phyloP scores from a whole-genome alignment of 2,329 filamentous ascomycete genomes.

The Domatiomyces globalis region DNA sequence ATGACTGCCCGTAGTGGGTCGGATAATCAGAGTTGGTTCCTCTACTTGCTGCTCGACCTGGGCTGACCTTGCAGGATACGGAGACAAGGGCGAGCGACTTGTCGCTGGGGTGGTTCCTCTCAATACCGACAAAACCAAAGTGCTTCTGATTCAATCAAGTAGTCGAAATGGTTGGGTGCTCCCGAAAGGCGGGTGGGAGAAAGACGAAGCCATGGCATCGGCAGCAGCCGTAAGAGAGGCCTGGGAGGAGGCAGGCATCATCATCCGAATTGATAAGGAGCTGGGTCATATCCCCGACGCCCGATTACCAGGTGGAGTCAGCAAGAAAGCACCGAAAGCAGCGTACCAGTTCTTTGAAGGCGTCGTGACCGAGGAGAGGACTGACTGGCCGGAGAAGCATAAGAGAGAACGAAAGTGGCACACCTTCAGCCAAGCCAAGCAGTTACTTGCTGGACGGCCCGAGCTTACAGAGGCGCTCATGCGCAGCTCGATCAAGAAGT shows the following conservation, averaged over 20 bases:
- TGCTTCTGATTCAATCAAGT: slow-evolving; percentile 86
- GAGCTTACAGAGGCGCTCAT: slow-evolving; percentile 81
- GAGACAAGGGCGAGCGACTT: slow-evolving; percentile 77
- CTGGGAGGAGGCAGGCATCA: slow-evolving; percentile 94
- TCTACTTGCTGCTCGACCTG: background rate
- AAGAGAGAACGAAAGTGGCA: slow-evolving; percentile 89
- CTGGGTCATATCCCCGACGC: slow-evolving; percentile 77
- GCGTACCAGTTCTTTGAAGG: slow-evolving; percentile 55
- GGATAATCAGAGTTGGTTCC: slow-evolving; percentile 36
- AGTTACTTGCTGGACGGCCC: slow-evolving; percentile 60
- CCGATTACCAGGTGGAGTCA: slow-evolving; percentile 38
- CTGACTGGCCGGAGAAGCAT: slow-evolving; percentile 83
- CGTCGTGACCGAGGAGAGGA: slow-evolving; percentile 71
- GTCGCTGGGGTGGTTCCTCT: slow-evolving; percentile 90
- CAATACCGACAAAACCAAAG: slow-evolving; percentile 69
- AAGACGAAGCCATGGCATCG: slow-evolving; percentile 73
- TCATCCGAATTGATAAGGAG: slow-evolving; percentile 70
- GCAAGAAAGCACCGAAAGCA: slow-evolving; percentile 53
- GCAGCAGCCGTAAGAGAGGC: slow-evolving; percentile 79
- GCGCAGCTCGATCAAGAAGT: slow-evolving; percentile 53
- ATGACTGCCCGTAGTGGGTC: slow-evolving; percentile 36
- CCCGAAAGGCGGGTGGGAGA: slow-evolving; percentile 96
- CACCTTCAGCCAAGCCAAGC: slow-evolving; percentile 65
- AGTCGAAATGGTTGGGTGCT: slow-evolving; percentile 88
- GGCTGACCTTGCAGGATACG: slow-evolving; percentile 54